Evolutionary conservation across 140 eudicot genomes (phyloP), one percentile per base, ranked within the genome.

Genomic region (Cichorium intybus): DNA sequence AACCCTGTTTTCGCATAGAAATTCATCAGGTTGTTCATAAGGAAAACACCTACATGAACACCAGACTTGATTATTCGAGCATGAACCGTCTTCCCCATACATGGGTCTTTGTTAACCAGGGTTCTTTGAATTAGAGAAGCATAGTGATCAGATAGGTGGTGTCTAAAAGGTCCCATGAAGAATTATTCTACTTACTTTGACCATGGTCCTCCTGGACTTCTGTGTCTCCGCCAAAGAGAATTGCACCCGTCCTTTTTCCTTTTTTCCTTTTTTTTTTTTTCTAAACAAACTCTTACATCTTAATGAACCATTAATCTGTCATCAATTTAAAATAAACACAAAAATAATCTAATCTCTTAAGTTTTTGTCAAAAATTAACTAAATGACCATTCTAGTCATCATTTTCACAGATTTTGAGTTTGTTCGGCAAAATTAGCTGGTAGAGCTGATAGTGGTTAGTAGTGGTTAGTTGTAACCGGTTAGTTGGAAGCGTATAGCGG

Each of bases 51-150:
- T 2, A 56, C 64, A 37, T 71, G 74, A 55, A 79, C 72, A 24
- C 89, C 89, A 1, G 77, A 77, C 66, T 79, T 83, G 71, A 83
- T 69, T 21, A 76, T 83, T 27, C 69, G 81, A 54, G 76, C 78
- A 64, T 83, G 89, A 41, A 79, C 60, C 11, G 66, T 27, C 60
- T 69, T 68, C 6, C 83, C 85, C n/a, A 61, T 11, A 35, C 39
- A 47, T 56, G 75, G 73, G 55, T 79, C 63, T 15, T 76, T 79
- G 58, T 65, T 65, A 60, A 26, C 47, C 8, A 80, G 43, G 35
- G 61, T 45, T 26, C 20, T 33, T 55, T 80, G 81, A 48, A 80
- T 74, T 50, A 80, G 62, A 7, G 74, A 71, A 34, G 71, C 60
- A 41, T 65, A 75, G 33, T 24, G 49, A 53, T 79, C 77, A 15